Base-by-base conservation (phyloP, 805 yeast genomes). In the Kodamaea nitidulidarum region DNA sequence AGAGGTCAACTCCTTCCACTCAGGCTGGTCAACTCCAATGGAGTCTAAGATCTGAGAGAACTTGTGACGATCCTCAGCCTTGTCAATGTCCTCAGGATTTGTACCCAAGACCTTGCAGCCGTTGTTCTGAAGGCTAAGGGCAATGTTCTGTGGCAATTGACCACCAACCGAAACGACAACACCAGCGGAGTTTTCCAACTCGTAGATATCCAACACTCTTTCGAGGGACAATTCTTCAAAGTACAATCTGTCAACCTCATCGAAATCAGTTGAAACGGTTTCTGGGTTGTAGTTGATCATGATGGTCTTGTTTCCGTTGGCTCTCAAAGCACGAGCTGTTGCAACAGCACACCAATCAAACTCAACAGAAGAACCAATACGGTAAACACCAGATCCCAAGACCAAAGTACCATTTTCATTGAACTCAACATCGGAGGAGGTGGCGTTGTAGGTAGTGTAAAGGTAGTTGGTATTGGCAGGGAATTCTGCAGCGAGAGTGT, bases 271-370 rank as follows among this genome's bases (percentile, higher is more conserved):
- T 8, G 96, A 88, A 31, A 91, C 98, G 17, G 98, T 91, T 70
- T 91, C 98, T 45, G 98, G 98, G 72, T 91, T 91, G 70, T 91
- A 91, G 74, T 91, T 91, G 59, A 91, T 78, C 98, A 91, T 91
- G 50, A 91, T 81, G 22, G 98, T 91, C 67, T 82, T 86, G 63
- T 81, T 82, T 48, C 95, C 95, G 40, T 79, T 73, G 39, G 79
- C 84, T 64, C 98, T 81, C 54, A 91, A 79, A 32, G 97, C 88
- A 61, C 97, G 81, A 41, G 95, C 96, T 42, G 98, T 85, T 48
- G 93, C 79, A 47, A 91, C 98, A 40, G 98, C 98, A 75, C 98
- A 91, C 98, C 98, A 91, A 66, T 91, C 98, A 56, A 91, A 91
- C 70, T 93, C 98, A 40, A 91, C 98, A 22, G 97, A 88, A 2